A percentile compares a stretch with the other conserved stretches of the same genome.
phyloP scores from a whole-genome alignment of 2,329 filamentous ascomycete species.

The Didymella glomerata region DNA sequence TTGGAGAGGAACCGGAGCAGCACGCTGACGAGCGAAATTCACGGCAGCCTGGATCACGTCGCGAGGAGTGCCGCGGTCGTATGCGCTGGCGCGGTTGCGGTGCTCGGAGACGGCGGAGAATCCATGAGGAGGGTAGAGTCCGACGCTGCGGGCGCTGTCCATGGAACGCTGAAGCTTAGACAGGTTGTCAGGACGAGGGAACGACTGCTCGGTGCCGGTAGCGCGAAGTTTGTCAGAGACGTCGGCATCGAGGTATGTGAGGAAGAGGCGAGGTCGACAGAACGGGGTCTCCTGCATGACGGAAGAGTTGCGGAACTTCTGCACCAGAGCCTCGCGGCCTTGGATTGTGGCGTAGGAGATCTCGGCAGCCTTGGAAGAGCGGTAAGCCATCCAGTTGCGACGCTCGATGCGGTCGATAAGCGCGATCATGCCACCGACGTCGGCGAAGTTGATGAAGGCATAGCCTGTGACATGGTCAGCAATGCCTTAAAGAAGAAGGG shows the following conservation, averaged over 20 bases:
- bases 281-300: slow-evolving; percentile 88
- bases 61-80: slow-evolving; percentile 76
- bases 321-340: slow-evolving; percentile 86
- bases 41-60: slow-evolving; percentile 40
- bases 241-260: slow-evolving; percentile 58
- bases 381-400: slow-evolving; percentile 74
- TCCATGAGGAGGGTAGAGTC: slow-evolving; percentile 83
- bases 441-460: slow-evolving; percentile 93
- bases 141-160: slow-evolving; percentile 85
- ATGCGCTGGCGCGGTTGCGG: slow-evolving; percentile 78
- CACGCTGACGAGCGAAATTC: slow-evolving; percentile 30
- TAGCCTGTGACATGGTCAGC: slow-evolving; percentile 63
- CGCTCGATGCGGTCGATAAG: slow-evolving; percentile 44
- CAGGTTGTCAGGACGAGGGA: slow-evolving; percentile 82
- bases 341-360: slow-evolving; percentile 98
- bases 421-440: slow-evolving; percentile 59
- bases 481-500: background rate
- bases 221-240: slow-evolving; percentile 50
- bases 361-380: slow-evolving; percentile 84
- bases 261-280: slow-evolving; percentile 78
- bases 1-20: slow-evolving; percentile 19
- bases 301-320: slow-evolving; percentile 96
- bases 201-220: slow-evolving; percentile 75
- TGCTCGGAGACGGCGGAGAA: slow-evolving; percentile 78
- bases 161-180: slow-evolving; percentile 88